A percentile compares a stretch with the other conserved stretches of the same genome.
Evolutionary conservation across 2,329 filamentous ascomycete species (phyloP).

Genomic region (Seiridium unicorne): DNA sequence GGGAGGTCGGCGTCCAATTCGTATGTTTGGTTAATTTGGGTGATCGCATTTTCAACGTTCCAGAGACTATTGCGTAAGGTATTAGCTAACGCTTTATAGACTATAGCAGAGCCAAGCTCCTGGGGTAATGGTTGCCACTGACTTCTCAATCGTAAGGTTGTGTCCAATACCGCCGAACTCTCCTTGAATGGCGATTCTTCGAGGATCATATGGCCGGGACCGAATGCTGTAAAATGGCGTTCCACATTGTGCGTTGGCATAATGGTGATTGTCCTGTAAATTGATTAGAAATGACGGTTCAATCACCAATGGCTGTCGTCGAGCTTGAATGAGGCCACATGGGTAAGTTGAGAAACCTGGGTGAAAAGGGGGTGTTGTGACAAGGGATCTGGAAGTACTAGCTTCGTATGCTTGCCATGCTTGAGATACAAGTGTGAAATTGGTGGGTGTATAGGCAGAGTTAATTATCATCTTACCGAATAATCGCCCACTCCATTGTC

Average conservation of each 20-base stretch:
- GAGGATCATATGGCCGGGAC: conserved; percentile 54
- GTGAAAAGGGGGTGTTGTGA: no score
- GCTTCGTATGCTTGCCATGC: no score
- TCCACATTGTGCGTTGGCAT: conserved; percentile 69
- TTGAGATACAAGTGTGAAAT: no score
- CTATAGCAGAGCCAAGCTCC: no score
- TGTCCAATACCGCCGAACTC: conserved; percentile 71
- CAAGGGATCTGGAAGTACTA: no score
- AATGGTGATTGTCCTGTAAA: conserved; percentile 65
- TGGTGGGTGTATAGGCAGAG: no score
- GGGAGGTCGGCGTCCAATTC: conserved; percentile 59
- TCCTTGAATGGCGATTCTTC: conserved; percentile 65
- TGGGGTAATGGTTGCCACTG: background rate
- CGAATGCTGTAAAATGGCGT: conserved; percentile 63
- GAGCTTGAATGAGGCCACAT: no score
- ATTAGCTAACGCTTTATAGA: no score
- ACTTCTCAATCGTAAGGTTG: conserved; percentile 62
- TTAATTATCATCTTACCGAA: conserved; percentile 25
- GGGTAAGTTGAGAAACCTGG: no score
- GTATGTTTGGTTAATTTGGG: conserved; percentile 64
- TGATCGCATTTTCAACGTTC: conserved; percentile 59
- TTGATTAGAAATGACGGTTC: background rate
- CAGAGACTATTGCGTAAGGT: conserved; percentile 50
- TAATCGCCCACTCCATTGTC: conserved; percentile 70
- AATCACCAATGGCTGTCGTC: background rate